phyloP scores from a whole-genome alignment of 2,329 filamentous ascomycete genomes.

The Akanthomyces lecanii region DNA sequence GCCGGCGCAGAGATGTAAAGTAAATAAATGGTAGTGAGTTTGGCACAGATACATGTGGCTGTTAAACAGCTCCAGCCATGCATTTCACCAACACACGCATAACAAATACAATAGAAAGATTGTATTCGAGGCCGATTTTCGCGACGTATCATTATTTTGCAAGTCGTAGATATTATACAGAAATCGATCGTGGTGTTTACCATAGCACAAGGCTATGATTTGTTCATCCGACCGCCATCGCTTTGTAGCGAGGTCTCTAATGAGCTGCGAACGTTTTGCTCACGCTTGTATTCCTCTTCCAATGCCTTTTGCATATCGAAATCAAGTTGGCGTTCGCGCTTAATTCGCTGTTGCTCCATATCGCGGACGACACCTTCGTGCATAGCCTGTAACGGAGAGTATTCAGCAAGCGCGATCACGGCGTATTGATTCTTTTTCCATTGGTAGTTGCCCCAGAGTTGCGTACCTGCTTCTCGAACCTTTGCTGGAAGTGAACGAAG shows the following conservation, averaged over 20 bases:
- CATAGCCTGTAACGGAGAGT: slow-evolving; percentile 66
- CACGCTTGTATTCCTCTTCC: slow-evolving; percentile 84
- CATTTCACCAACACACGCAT: slow-evolving; percentile 22
- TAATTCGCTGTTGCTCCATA: slow-evolving; percentile 87
- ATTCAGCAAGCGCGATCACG: neutral
- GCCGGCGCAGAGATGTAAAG: slow-evolving; percentile 3
- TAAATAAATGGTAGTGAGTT: neutral
- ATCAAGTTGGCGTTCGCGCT: slow-evolving; percentile 85
- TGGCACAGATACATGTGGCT: neutral
- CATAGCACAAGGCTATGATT: neutral
- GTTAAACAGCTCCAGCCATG: slow-evolving; percentile 10
- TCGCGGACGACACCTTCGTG: slow-evolving; percentile 91
- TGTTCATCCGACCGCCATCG: neutral
- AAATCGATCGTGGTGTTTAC: slow-evolving; percentile 11
- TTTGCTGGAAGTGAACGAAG: slow-evolving; percentile 87
- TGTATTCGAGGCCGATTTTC: neutral
- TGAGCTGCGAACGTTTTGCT: slow-evolving; percentile 66
- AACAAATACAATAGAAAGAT: slow-evolving; percentile 19
- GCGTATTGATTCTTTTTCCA: no score
- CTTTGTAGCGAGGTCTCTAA: slow-evolving; percentile 24
- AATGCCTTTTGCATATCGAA: slow-evolving; percentile 87
- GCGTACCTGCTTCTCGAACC: slow-evolving; percentile 73
- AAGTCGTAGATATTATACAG: slow-evolving; percentile 8
- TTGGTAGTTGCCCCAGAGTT: neutral
- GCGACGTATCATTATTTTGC: neutral